Base-by-base conservation (phyloP, 2,329 filamentous ascomycete species). In the Tympanopsis confertula region DNA sequence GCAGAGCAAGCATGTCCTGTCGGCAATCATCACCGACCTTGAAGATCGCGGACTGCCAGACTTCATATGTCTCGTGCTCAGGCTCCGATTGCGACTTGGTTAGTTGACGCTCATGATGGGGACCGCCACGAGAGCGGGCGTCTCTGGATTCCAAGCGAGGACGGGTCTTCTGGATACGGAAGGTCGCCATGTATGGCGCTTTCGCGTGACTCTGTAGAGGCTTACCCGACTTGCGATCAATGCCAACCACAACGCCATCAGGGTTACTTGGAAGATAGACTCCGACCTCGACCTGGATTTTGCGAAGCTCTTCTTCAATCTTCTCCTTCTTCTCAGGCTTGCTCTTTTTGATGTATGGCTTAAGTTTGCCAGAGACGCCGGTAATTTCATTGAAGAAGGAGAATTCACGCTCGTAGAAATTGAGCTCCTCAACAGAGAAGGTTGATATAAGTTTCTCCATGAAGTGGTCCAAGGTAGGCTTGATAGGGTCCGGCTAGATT, bases 21-120 rank as follows among this genome's bases (percentile, higher is more conserved):
- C 91, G 82, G 56, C 91, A 96, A 58, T 99, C 91, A 55, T 99
- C 91, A 44, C 91, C 91, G 36, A 99, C 93, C 58, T 99, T 99
- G 78, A 99, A 99, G 53, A 99, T 99, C 40, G 89, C 91, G 2
- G 87, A 94, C 58, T 98, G 91, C 93, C 91, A 96, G n/a, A 89
- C 82, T 57, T 98, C 93, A 18, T 33, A 33, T 47, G 94, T 77
- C 0, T 78, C 85, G 49, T 72, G 75, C 38, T 63, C 61, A 22
- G 24, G 3, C 18, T 39, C 7, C 33, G 17, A 26, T n/a, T 5
- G 20, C 12, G 17, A 10, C 35, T 12, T 13, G 20, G 42, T n/a
- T 40, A 35, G 29, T 10, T 39, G 19, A 20, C 42, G 42, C 26
- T 46, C 42, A 41, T 42, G 42, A 30, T 39, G 38, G 30, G 46